Base-by-base conservation (phyloP, 306 rosid species). In the Glycine latifolia region DNA sequence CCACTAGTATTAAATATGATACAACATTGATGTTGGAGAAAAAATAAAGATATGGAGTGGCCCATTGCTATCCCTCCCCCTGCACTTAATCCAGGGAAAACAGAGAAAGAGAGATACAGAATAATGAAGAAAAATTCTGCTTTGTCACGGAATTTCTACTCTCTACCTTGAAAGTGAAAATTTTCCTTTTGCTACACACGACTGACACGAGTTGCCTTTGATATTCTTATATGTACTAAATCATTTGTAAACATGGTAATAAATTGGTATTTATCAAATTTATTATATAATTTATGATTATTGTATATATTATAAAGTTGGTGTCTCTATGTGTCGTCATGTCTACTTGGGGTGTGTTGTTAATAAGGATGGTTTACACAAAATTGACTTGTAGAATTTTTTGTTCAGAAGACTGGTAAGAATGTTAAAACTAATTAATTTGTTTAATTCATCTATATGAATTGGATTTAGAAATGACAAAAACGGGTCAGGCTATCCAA, bases 11-110 rank as follows among this genome's bases (percentile, higher is more conserved):
- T 70, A 4, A 69, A 56, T 72, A 39, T 56, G 76, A n/a, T 43
- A 17, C 68, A 59, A 50, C 73, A 37, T 74, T 48, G 13, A 73
- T 37, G n/a, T 47, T 79, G 77, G 71, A 9, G 41, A 73, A 14
- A n/a, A 71, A 43, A 49, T 50, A 15, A 82, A 70, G 72, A 71
- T 48, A 44, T 50, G 68, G n/a, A 46, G 43, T 81, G 75, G n/a
- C 49, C 70, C 71, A 44, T 41, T 67, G 46, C 31, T 5, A 62
- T 41, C 33, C 53, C 70, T 67, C 54, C 50, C 31, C 39, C n/a
- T 31, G 11, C 59, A 46, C 48, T 39, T 35, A 13, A 66, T 56
- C 44, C 16, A 33, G 71, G n/a, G 76, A 68, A 46, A 8, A 4
- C 61, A 81, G 26, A 54, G 62, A 16, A 44, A 16, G 31, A 76